Evolutionary conservation across 2,329 filamentous ascomycete genomes (phyloP).

Genomic region (Fusarium sp.): DNA sequence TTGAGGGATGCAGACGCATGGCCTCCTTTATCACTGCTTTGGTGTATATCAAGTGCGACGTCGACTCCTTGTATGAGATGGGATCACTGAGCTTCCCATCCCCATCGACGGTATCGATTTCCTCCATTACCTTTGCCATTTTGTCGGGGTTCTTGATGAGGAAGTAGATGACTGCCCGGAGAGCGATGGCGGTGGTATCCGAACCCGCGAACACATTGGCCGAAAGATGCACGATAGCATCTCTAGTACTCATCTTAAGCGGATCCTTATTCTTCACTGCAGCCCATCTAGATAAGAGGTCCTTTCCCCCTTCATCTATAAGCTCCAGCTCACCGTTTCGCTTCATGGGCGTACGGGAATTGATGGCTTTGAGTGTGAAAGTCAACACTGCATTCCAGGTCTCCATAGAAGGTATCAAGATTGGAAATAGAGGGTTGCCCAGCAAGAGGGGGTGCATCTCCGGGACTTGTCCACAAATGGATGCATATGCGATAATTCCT

Average conservation of each 20-base stretch:
- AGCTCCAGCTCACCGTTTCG: background rate
- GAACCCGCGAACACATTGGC: background rate
- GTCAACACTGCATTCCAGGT: background rate
- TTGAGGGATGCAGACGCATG: constrained; percentile 36
- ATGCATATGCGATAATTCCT: background rate
- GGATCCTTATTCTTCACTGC: background rate
- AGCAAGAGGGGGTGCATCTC: background rate
- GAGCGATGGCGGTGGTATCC: background rate
- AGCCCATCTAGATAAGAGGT: background rate
- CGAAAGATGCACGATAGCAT: background rate
- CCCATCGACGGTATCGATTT: background rate
- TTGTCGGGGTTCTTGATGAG: background rate
- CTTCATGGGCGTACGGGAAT: background rate
- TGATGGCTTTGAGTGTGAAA: background rate
- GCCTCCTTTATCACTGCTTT: constrained; percentile 40
- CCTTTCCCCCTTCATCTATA: background rate
- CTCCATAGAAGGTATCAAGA: background rate
- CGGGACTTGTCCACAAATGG: background rate
- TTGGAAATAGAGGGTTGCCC: background rate
- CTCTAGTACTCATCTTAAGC: background rate
- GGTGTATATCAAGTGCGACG: constrained; percentile 7
- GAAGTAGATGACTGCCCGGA: background rate
- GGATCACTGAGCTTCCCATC: background rate
- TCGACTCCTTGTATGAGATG: background rate
- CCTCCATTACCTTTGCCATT: background rate